These are phyloP conservation scores for Chrysanthemum makinoi DNA, from an alignment of 129 eudicot genomes.

Conservation along the genomic window DNA sequence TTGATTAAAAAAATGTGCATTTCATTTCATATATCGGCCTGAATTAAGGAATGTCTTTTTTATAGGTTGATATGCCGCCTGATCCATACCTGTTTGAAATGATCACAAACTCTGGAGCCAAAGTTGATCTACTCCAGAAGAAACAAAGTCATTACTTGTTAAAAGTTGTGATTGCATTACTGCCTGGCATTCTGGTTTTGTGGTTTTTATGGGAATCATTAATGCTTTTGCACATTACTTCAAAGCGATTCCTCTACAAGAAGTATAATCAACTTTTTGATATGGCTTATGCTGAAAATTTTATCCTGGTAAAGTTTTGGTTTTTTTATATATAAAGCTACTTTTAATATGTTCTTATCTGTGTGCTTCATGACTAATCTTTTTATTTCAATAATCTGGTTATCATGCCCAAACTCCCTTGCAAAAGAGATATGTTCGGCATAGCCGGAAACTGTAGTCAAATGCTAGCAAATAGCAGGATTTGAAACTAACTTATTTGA, in stretches of 20 bases:
- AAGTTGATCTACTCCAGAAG: constrained; percentile 79
- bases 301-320: constrained; percentile 58
- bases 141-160: constrained; percentile 74
- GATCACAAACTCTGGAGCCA: constrained; percentile 79
- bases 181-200: constrained; percentile 71
- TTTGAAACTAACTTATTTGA: background rate
- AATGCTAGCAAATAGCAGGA: background rate
- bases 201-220: constrained; percentile 76
- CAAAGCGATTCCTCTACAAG: constrained; percentile 55
- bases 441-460: background rate
- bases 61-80: constrained; percentile 93
- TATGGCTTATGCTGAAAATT: constrained; percentile 83
- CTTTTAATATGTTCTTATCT: background rate
- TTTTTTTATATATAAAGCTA: background rate
- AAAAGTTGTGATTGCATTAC: constrained; percentile 56
- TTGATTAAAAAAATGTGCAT: constrained; percentile 8
- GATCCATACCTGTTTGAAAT: constrained; percentile 91
- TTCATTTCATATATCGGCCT: background rate
- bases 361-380: constrained; percentile 14
- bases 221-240: constrained; percentile 57
- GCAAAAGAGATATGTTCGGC: background rate
- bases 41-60: constrained; percentile 1
- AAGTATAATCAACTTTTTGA: constrained; percentile 76
- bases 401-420: background rate
- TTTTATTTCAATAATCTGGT: constrained; percentile 22